Evolutionary conservation across 2,329 filamentous ascomycete species (phyloP).

Genomic region (Raffaelea ambrosiae): DNA sequence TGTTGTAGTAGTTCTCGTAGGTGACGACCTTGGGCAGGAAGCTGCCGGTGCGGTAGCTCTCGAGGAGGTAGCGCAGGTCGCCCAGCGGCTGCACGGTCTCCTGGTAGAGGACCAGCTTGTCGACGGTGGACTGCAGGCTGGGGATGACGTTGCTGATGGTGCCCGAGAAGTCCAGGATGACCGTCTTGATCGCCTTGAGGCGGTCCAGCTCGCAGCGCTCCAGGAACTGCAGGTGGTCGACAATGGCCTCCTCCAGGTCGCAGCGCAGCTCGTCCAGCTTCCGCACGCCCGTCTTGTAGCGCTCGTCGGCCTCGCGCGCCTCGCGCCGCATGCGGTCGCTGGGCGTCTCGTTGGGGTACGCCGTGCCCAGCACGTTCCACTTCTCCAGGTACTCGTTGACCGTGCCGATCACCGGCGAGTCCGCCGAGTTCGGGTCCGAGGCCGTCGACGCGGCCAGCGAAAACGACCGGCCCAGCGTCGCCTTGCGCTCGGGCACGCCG

Average conservation of each 20-base stretch:
- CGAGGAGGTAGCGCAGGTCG: constrained; percentile 85
- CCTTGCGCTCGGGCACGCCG: constrained; percentile 83
- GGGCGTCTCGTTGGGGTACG: constrained; percentile 88
- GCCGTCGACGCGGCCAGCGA: constrained; percentile 37
- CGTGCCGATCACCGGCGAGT: constrained; percentile 73
- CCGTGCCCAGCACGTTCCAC: constrained; percentile 89
- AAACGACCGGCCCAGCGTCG: constrained; percentile 61
- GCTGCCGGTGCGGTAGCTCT: constrained; percentile 92
- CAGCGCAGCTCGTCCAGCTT: constrained; percentile 87
- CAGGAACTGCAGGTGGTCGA: constrained; percentile 87
- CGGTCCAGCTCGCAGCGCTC: constrained; percentile 95
- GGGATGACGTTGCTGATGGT: constrained; percentile 97
- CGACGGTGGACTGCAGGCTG: constrained; percentile 86
- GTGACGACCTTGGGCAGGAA: constrained; percentile 85
- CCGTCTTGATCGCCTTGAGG: constrained; percentile 95
- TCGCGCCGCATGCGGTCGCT: constrained; percentile 80
- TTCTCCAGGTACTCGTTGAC: constrained; percentile 83
- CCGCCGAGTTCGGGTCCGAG: constrained; percentile 32
- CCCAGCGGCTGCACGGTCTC: constrained; percentile 93
- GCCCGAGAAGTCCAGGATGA: constrained; percentile 94
- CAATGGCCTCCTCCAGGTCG: constrained; percentile 90
- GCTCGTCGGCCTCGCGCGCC: constrained; percentile 81
- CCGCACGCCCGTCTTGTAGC: constrained; percentile 79
- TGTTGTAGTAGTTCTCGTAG: constrained; percentile 99
- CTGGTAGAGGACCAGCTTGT: constrained; percentile 98